These are phyloP conservation scores for Setaria italica DNA, from an alignment of 202 grass and related monocot species.

Conservation along the genomic window DNA sequence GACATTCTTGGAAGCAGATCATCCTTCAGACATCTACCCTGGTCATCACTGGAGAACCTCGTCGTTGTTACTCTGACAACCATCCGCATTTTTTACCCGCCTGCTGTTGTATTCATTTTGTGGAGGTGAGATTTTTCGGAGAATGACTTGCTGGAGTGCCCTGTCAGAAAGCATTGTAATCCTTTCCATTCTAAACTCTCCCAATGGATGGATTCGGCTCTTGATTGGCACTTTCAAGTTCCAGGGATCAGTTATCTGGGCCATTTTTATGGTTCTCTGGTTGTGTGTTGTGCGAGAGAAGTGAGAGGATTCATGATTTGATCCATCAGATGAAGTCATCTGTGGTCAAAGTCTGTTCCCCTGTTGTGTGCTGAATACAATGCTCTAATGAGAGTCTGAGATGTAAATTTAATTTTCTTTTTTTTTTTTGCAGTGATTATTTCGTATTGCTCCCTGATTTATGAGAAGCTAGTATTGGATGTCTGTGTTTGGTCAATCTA, in stretches of 20 bases:
- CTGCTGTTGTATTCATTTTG: conserved; percentile 50
- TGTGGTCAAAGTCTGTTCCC: conserved; percentile 34
- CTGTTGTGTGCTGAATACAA: conserved; percentile 24
- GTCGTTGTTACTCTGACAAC: conserved; percentile 34
- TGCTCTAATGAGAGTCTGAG: conserved; percentile 13
- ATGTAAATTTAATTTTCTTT: conserved; percentile 46
- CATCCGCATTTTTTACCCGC: conserved; percentile 44
- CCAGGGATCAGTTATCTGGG: conserved; percentile 37
- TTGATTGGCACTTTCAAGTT: conserved; percentile 21
- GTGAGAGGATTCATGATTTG: conserved; percentile 37
- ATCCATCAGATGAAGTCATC: conserved; percentile 32
- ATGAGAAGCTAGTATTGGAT: not conserved
- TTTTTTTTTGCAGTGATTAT: conserved; percentile 18
- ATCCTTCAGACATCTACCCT: conserved; percentile 42
- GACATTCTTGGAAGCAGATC: conserved; percentile 33
- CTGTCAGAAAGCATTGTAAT: conserved; percentile 36
- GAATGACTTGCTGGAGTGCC: conserved; percentile 30
- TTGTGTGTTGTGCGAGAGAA: conserved; percentile 51
- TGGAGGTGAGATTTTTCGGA: conserved; percentile 46
- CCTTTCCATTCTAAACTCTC: conserved; percentile 36
- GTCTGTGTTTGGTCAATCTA: not conserved
- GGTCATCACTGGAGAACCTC: conserved; percentile 15
- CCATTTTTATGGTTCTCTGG: conserved; percentile 34
- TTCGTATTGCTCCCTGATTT: not conserved
- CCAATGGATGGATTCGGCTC: conserved; percentile 34